These are phyloP conservation scores for Neonectria punicea DNA, from an alignment of 2,329 filamentous ascomycete species.

Conservation along the genomic window DNA sequence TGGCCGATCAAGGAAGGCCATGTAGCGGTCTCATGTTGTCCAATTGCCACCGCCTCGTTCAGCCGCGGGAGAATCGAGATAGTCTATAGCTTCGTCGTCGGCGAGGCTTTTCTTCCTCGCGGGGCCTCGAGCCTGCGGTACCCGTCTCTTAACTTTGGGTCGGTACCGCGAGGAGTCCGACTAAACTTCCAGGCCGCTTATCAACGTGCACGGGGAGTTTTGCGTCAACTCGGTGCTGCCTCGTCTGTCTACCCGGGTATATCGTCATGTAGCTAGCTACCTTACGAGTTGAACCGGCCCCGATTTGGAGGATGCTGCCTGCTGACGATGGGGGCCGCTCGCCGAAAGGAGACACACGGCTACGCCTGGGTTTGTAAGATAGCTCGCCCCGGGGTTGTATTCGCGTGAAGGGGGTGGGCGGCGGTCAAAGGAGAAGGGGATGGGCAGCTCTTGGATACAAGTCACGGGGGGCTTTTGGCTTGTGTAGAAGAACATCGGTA, in stretches of 20 bases:
- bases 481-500: neutral
- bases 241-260: neutral
- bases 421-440: constrained; percentile 1
- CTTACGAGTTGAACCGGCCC: neutral
- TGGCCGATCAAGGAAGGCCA: constrained; percentile 5
- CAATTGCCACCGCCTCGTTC: constrained; percentile 3
- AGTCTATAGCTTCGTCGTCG: neutral
- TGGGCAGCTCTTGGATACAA: neutral
- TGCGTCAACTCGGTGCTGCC: neutral
- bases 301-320: neutral
- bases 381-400: neutral
- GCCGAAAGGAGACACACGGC: constrained; percentile 9
- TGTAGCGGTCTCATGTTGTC: neutral
- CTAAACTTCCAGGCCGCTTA: neutral
- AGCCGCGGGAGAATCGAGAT: neutral
- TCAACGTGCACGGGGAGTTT: neutral
- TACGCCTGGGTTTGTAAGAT: constrained; percentile 9
- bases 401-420: neutral
- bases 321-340: constrained; percentile 22
- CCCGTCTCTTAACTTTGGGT: neutral
- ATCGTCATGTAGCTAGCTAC: neutral
- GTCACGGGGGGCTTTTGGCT: neutral
- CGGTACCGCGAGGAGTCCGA: neutral
- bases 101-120: constrained; percentile 5
- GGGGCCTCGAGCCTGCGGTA: neutral